Percentiles rank a stretch among this genome's conserved stretches.
phyloP scores from a whole-genome alignment of 208 protist species.

The Phytomonas francai region DNA sequence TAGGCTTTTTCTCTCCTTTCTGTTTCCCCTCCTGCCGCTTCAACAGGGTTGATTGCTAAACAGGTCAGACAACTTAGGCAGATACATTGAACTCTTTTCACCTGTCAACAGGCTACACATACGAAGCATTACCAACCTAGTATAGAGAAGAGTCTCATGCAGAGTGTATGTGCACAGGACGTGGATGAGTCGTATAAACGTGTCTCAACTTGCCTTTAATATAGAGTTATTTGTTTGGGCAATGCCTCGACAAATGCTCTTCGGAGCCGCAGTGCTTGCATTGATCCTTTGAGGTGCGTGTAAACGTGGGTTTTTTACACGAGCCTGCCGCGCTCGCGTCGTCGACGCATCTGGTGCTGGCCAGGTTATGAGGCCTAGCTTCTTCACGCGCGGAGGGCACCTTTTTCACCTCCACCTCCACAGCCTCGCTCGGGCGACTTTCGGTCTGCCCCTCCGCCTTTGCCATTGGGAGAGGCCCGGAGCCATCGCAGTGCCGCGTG shows the following conservation, averaged over 20 bases:
- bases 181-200: not conserved
- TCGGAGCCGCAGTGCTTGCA: slow-evolving; percentile 72
- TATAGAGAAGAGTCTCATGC: no score
- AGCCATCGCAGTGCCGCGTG: slow-evolving; percentile 28
- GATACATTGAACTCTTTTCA: no score
- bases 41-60: no score
- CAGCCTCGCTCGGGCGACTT: not conserved
- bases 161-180: not conserved
- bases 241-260: slow-evolving; percentile 67
- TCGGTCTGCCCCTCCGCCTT: not conserved
- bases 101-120: no score
- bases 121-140: no score
- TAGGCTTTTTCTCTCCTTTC: no score
- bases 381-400: not conserved
- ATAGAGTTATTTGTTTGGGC: slow-evolving; percentile 33
- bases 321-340: not conserved
- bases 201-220: not conserved
- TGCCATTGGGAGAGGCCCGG: not conserved
- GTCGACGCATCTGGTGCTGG: not conserved
- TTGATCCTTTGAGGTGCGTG: slow-evolving; percentile 62
- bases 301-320: slow-evolving; percentile 7
- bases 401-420: no score
- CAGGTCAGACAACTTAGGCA: no score
- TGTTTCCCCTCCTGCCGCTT: no score
- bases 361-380: not conserved